Evolutionary conservation across 2,329 filamentous ascomycete genomes (phyloP).

Genomic region (Chaetomium sp.): DNA sequence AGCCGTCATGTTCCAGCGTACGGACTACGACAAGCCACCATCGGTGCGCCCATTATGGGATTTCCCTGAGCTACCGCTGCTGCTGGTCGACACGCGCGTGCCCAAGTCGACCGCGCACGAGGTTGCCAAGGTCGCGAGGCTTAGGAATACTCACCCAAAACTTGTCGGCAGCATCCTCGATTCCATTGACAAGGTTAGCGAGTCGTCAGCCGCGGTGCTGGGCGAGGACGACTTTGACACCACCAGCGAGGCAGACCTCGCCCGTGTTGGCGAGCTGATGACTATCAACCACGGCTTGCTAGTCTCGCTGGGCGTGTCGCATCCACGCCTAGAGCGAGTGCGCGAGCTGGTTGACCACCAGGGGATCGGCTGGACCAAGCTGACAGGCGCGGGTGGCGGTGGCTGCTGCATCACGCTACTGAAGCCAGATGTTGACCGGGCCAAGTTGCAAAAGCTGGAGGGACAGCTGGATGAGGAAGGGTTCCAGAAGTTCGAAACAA

Average conservation of each 20-base stretch:
- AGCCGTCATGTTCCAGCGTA: slow-evolving; percentile 82
- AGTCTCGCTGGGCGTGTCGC: slow-evolving; percentile 86
- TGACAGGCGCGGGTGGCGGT: slow-evolving; percentile 91
- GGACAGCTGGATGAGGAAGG: slow-evolving; percentile 60
- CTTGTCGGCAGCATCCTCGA: slow-evolving; percentile 77
- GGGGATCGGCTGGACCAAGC: slow-evolving; percentile 91
- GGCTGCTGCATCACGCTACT: slow-evolving; percentile 92
- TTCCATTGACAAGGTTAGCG: slow-evolving; percentile 70
- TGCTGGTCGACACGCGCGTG: slow-evolving; percentile 85
- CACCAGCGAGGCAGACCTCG: slow-evolving; percentile 55
- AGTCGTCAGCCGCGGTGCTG: slow-evolving; percentile 49
- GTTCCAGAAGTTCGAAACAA: slow-evolving; percentile 82
- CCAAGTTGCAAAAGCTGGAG: slow-evolving; percentile 58
- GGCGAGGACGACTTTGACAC: slow-evolving; percentile 61
- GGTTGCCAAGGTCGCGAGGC: slow-evolving; percentile 73
- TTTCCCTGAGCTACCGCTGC: slow-evolving; percentile 85
- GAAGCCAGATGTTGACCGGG: slow-evolving; percentile 54
- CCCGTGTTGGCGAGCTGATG: slow-evolving; percentile 78
- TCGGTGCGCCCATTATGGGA: slow-evolving; percentile 69
- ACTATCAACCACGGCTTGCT: slow-evolving; percentile 90
- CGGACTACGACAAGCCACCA: slow-evolving; percentile 71
- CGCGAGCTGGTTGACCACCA: slow-evolving; percentile 85
- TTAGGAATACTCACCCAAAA: slow-evolving; percentile 65
- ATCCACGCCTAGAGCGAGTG: slow-evolving; percentile 85
- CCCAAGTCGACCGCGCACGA: slow-evolving; percentile 78